Evolutionary conservation across 495 filamentous ascomycete genomes (phyloP), one percentile per base, ranked within the genome.

Genomic region (Terfezia claveryi): DNA sequence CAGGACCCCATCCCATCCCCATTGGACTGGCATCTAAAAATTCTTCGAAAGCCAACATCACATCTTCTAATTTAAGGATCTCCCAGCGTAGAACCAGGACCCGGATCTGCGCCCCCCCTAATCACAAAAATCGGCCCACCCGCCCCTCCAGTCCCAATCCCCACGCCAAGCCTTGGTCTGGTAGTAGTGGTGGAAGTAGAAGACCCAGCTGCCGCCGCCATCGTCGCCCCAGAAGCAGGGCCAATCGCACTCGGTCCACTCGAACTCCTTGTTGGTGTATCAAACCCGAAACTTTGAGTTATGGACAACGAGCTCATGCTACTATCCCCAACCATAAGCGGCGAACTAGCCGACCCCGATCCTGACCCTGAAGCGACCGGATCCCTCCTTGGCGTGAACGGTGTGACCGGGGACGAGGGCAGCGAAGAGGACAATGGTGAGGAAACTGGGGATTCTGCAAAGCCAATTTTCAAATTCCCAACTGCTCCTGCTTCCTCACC

Each of bases 41-140:
- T 7, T 7, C 2, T 20, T 32, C 4, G 27, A 32, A 32, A 32
- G 27, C 7, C 27, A 32, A n/a, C 27, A 32, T 4, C 27, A 7
- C 1, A 32, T 32, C 27, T 20, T 20, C 20, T 20, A 20, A 32
- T 32, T 7, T 32, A 32, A 7, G 4, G 7, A 32, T 32, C 27
- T 2, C 27, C 27, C 1, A 32, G 7, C 27, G 27, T 32, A 32
- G 27, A 32, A 7, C 27, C 27, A 32, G 27, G 27, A 7, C 50
- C 36, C 4, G 54, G 56, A 20, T 59, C 60, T 37, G 61, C 53
- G 11, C 59, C 61, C 37, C 37, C 56, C 23, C 60, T 60, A 36
- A 63, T 57, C n/a, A 63, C 57, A 38, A 62, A 56, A 57, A 63
- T 63, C 17, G 61, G 61, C 8, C 61, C 61, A 8, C 61, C 60